Evolutionary conservation across 2,329 filamentous ascomycete species (phyloP).

Genomic region (Arthrinium puccinioides): DNA sequence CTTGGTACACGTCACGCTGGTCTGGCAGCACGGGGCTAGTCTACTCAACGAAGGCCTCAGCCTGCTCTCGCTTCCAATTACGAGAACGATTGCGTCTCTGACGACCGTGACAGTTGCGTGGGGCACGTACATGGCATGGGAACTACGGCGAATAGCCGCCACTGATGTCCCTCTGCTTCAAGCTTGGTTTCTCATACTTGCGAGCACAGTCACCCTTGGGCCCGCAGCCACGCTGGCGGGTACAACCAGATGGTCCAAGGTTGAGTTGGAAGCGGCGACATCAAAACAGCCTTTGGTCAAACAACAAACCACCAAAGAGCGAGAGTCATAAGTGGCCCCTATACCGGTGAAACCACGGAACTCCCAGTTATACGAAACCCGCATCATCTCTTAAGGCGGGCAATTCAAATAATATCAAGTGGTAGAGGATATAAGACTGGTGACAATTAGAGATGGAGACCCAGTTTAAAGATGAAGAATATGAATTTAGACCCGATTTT

Average conservation of each 20-base stretch:
- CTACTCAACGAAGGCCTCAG: background rate
- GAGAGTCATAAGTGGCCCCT: too few relatives aligned
- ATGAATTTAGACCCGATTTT: too few relatives aligned
- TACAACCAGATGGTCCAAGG: background rate
- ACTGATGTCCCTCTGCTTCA: background rate
- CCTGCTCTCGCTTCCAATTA: background rate
- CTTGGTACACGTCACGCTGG: background rate
- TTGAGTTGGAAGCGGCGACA: background rate
- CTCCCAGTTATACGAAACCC: too few relatives aligned
- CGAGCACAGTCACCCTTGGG: background rate
- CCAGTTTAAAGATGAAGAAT: too few relatives aligned
- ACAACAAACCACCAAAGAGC: too few relatives aligned
- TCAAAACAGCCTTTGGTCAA: background rate
- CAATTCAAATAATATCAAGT: too few relatives aligned
- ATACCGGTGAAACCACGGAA: too few relatives aligned
- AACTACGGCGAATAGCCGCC: background rate
- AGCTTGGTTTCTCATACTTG: background rate
- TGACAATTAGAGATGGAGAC: too few relatives aligned
- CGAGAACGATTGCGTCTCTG: background rate
- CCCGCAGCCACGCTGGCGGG: background rate
- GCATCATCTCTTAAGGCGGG: too few relatives aligned
- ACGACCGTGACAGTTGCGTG: background rate
- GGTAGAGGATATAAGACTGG: too few relatives aligned
- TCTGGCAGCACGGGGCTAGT: background rate
- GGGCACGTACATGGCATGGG: background rate